These are phyloP conservation scores for Calophaca sinica DNA, from an alignment of 306 rosid species.

Conservation along the genomic window DNA sequence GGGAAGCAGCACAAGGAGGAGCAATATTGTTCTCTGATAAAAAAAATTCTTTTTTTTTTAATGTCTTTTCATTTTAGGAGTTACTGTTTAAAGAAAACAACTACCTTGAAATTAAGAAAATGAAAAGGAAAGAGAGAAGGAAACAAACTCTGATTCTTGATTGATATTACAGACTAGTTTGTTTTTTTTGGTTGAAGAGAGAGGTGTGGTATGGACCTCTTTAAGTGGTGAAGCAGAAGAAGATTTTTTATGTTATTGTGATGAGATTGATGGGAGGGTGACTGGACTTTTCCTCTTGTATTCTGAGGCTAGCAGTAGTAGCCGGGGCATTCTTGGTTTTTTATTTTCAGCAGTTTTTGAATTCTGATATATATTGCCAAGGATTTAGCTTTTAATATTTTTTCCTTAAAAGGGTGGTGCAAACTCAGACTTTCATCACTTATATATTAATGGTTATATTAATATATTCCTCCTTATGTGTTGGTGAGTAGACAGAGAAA, in stretches of 20 bases:
- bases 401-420: slow-evolving; percentile 66
- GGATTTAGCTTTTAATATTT: slow-evolving; percentile 36
- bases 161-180: slow-evolving; percentile 52
- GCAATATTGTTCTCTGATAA: background rate
- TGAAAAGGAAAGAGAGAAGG: slow-evolving; percentile 39
- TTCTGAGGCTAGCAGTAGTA: slow-evolving; percentile 35
- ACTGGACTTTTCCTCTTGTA: slow-evolving; percentile 60
- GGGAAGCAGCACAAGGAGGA: slow-evolving; percentile 35
- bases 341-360: slow-evolving; percentile 47
- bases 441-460: slow-evolving; percentile 42
- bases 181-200: slow-evolving; percentile 29
- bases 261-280: slow-evolving; percentile 79
- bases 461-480: slow-evolving; percentile 47
- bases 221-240: slow-evolving; percentile 56
- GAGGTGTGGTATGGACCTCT: slow-evolving; percentile 29
- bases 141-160: slow-evolving; percentile 50
- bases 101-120: slow-evolving; percentile 41
- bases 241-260: slow-evolving; percentile 47
- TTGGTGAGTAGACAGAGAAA: slow-evolving; percentile 30
- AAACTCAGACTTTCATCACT: slow-evolving; percentile 44
- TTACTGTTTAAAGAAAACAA: slow-evolving; percentile 56
- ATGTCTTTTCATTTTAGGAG: slow-evolving; percentile 38
- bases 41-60: slow-evolving; percentile 5
- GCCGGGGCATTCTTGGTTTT: slow-evolving; percentile 34
- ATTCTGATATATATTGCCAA: slow-evolving; percentile 49